Percentiles rank a stretch among this genome's conserved stretches.
Evolutionary conservation across 2,329 filamentous ascomycete species (phyloP).

Genomic region (Paraphaeosphaeria minitans): DNA sequence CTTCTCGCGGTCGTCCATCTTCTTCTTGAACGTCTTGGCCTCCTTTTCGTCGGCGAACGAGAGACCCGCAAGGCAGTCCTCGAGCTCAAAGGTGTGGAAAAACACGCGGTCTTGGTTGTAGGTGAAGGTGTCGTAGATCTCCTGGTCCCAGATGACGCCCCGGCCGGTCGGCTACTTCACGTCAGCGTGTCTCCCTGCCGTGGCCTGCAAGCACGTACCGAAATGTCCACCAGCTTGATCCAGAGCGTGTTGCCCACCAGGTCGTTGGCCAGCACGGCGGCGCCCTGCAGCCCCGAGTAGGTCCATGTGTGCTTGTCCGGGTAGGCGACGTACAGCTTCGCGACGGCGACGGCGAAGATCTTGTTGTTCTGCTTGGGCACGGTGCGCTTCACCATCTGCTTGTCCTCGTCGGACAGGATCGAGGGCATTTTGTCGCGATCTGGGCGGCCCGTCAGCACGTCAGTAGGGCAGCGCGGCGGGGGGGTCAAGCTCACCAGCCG

Average conservation of each 20-base stretch:
- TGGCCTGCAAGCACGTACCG: slow-evolving; percentile 62
- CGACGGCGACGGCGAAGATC: slow-evolving; percentile 94
- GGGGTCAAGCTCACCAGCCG: neutral
- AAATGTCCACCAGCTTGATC: slow-evolving; percentile 97
- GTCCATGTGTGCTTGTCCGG: slow-evolving; percentile 87
- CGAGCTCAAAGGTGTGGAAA: slow-evolving; percentile 96
- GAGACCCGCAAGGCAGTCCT: slow-evolving; percentile 86
- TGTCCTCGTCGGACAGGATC: slow-evolving; percentile 88
- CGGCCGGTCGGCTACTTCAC: slow-evolving; percentile 62
- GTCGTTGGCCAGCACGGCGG: slow-evolving; percentile 89
- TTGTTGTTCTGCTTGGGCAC: slow-evolving; percentile 96
- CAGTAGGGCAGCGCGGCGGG: neutral
- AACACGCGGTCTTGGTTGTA: slow-evolving; percentile 98
- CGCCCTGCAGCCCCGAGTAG: slow-evolving; percentile 91
- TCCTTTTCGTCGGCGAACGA: slow-evolving; percentile 98
- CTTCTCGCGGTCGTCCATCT: slow-evolving; percentile 95
- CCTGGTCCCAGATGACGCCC: slow-evolving; percentile 62
- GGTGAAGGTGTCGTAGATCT: slow-evolving; percentile 91
- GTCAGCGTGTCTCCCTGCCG: slow-evolving; percentile 16
- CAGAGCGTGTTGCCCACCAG: slow-evolving; percentile 94
- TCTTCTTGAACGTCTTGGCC: slow-evolving; percentile 95
- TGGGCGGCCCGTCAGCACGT: slow-evolving; percentile 11
- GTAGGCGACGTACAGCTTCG: slow-evolving; percentile 89
- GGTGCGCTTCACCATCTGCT: slow-evolving; percentile 92
- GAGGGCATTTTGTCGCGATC: slow-evolving; percentile 55